phyloP scores from a whole-genome alignment of 345 rosid species.

The Bruguiera gymnorhiza region DNA sequence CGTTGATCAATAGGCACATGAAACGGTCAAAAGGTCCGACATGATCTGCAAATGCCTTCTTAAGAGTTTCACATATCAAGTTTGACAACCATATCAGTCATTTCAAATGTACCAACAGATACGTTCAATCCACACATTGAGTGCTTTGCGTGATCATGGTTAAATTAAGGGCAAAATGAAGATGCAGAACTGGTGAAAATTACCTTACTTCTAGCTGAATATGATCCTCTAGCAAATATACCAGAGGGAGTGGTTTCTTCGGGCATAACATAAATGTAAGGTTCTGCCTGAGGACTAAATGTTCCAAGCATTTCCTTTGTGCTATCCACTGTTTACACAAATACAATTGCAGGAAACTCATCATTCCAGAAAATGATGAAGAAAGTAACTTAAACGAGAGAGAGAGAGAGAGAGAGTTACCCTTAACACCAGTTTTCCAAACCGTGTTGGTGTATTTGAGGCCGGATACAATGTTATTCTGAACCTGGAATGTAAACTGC shows the following conservation, averaged over 20 bases:
- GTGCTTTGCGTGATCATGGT: no score
- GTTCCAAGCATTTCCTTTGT: conserved; percentile 91
- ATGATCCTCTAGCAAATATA: conserved; percentile 79
- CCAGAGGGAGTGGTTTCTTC: conserved; percentile 94
- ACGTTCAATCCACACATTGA: neutral
- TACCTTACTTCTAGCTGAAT: conserved; percentile 81
- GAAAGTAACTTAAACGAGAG: neutral
- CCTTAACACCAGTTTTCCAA: conserved; percentile 37
- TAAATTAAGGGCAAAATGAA: neutral
- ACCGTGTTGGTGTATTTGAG: conserved; percentile 32
- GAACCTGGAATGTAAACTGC: conserved; percentile 24
- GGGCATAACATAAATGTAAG: conserved; percentile 68
- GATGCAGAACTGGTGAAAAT: conserved; percentile 6
- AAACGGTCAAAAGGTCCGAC: neutral
- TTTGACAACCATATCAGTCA: neutral
- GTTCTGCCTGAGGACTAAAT: conserved; percentile 84
- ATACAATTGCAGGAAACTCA: neutral
- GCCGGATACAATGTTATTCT: conserved; percentile 32
- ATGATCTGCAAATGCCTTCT: neutral
- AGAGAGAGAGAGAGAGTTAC: conserved; percentile 7
- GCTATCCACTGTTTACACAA: conserved; percentile 57
- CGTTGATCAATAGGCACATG: conserved; percentile 1
- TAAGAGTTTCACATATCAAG: neutral
- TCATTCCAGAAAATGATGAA: neutral
- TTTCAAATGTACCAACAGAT: neutral